Evolutionary conservation across 2,329 filamentous ascomycete genomes (phyloP).

Genomic region (Aspergillus niger): DNA sequence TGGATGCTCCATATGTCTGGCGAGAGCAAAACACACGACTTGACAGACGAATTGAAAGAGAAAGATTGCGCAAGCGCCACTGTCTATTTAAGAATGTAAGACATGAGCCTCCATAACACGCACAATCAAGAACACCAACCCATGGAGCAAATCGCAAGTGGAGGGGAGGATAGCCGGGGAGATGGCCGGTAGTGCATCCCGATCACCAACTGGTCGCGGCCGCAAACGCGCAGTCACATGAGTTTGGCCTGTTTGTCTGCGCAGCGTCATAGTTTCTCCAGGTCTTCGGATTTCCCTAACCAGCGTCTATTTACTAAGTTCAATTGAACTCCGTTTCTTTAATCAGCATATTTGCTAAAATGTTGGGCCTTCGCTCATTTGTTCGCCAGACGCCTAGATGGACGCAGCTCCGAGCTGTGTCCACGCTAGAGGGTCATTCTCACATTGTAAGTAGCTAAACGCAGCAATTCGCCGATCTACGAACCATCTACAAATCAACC

Average conservation of each 20-base stretch:
- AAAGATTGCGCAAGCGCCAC: not conserved
- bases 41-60: not conserved
- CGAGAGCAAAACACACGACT: not conserved
- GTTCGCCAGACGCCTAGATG: constrained; percentile 27
- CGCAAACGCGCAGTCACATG: constrained; percentile 31
- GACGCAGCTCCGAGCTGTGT: constrained; percentile 33
- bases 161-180: not conserved
- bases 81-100: not conserved
- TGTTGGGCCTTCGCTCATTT: constrained; percentile 28
- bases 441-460: constrained; percentile 39
- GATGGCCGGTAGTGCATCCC: too few relatives aligned
- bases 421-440: constrained; percentile 42
- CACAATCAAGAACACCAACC: not conserved
- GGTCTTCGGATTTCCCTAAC: too few relatives aligned
- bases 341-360: constrained; percentile 8
- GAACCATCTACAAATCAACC: not conserved
- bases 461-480: too few relatives aligned
- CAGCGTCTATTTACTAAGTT: too few relatives aligned
- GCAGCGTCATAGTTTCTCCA: constrained; percentile 16
- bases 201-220: not conserved
- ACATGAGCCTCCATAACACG: not conserved
- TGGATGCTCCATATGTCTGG: constrained; percentile 9
- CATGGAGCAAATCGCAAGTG: not conserved
- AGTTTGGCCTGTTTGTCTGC: constrained; percentile 33
- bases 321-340: too few relatives aligned